Percentiles rank a stretch among this genome's conserved stretches.
These are phyloP conservation scores for Albophoma yamanashiensis DNA, from an alignment of 2,329 filamentous ascomycete genomes.

Conservation along the genomic window DNA sequence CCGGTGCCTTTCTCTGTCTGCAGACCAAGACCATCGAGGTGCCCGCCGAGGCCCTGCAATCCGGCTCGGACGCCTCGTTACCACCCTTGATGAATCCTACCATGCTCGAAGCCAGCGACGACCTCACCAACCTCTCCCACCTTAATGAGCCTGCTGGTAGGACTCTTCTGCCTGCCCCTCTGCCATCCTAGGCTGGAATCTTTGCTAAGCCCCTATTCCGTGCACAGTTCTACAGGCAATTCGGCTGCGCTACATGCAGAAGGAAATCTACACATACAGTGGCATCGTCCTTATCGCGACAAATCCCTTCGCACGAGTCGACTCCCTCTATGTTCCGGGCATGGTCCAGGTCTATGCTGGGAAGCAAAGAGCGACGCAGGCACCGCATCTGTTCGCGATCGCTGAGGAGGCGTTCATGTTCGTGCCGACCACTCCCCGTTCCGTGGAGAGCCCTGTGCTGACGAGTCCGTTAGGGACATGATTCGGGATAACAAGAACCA, in stretches of 20 bases:
- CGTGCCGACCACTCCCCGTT: constrained; percentile 19
- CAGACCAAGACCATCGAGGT: constrained; percentile 75
- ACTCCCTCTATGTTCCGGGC: constrained; percentile 94
- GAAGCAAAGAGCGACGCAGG: constrained; percentile 91
- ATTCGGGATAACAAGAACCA: constrained; percentile 91
- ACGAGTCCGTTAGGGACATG: constrained; percentile 66
- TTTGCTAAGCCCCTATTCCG: constrained; percentile 9
- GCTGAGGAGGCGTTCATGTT: constrained; percentile 97
- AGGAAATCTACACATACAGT: constrained; percentile 99
- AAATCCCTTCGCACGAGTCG: constrained; percentile 93
- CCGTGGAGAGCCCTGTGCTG: constrained; percentile 15
- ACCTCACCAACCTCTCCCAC: constrained; percentile 94
- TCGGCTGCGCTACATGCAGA: constrained; percentile 90
- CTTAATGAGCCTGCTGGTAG: constrained; percentile 94
- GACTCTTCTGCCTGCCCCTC: constrained; percentile 2
- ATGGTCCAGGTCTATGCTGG: constrained; percentile 99
- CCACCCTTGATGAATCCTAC: constrained; percentile 96
- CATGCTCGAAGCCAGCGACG: constrained; percentile 97
- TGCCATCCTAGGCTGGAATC: not conserved
- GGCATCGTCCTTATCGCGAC: constrained; percentile 97
- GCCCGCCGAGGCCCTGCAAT: constrained; percentile 63
- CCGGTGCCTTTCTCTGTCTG: constrained; percentile 1
- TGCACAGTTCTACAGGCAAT: constrained; percentile 85
- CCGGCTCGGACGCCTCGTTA: constrained; percentile 65
- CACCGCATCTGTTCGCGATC: constrained; percentile 96